These are phyloP conservation scores for Cystofilobasidium bisporidii DNA, from an alignment of 768 basidiomycete genomes.

Conservation along the genomic window DNA sequence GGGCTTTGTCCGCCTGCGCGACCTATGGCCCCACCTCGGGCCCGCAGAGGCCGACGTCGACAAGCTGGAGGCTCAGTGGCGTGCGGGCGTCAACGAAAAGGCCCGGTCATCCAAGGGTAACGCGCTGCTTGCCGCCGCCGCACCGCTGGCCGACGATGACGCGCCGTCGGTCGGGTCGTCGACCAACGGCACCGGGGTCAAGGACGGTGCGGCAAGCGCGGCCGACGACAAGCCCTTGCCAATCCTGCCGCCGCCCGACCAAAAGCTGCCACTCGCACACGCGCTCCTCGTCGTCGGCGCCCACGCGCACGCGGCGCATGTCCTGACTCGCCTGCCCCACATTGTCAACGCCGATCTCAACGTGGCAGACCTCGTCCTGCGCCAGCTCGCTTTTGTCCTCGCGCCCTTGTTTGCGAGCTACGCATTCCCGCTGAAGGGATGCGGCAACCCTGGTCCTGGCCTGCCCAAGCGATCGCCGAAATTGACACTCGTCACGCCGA, in stretches of 20 bases:
- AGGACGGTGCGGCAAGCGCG: slow-evolving; percentile 30
- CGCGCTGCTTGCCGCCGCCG: slow-evolving; percentile 31
- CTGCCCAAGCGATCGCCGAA: neutral
- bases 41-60: slow-evolving; percentile 72
- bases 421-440: neutral
- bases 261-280: slow-evolving; percentile 66
- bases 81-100: slow-evolving; percentile 35
- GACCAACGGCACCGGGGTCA: no score
- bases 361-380: slow-evolving; percentile 75
- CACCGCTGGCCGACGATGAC: slow-evolving; percentile 45
- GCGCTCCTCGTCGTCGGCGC: slow-evolving; percentile 83
- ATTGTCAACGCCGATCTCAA: slow-evolving; percentile 69
- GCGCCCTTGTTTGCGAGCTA: slow-evolving; percentile 51
- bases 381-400: slow-evolving; percentile 61
- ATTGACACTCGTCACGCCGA: slow-evolving; percentile 68
- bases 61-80: slow-evolving; percentile 55
- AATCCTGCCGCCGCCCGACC: slow-evolving; percentile 44
- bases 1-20: slow-evolving; percentile 74
- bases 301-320: slow-evolving; percentile 61
- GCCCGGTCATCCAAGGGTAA: slow-evolving; percentile 25
- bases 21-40: slow-evolving; percentile 78
- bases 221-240: slow-evolving; percentile 14
- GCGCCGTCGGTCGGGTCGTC: no score
- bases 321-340: slow-evolving; percentile 77
- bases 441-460: slow-evolving; percentile 5